Evolutionary conservation across 1,284 basidiomycete species (phyloP), one percentile per base, ranked within the genome.

Genomic region (Leccinum pachyderme): DNA sequence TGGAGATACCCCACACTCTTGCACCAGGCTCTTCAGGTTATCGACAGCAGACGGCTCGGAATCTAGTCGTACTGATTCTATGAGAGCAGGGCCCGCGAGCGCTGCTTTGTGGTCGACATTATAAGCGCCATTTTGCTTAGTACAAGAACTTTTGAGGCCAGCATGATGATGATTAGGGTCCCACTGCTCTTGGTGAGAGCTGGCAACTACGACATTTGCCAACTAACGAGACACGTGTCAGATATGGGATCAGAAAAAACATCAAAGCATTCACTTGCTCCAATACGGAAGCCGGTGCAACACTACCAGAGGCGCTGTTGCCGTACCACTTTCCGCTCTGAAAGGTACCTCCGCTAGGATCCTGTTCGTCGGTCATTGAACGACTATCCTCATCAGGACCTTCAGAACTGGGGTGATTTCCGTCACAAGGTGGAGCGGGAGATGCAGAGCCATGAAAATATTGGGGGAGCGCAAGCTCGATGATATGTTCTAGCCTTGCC

Each of bases 1-100:
- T 3, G 93, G 89, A 28, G 89, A 84, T 49, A 95, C 90, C 3
- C 93, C 93, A 67, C 91, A 95, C 71, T 96, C 93, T 65, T 89
- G 88, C 46, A 95, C 88, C 41, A 96, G 79, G 46, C 83, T 82
- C 71, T 92, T 86, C 53, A 92, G 72, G 61, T 88, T 89, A 63
- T 91, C 88, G 5, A 80, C 87, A n/a, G 89, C 84, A 18, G 86
- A 82, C 2, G 83, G 81, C 60, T 89, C 87, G 28, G 79, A 71
- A 52, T 83, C 80, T 53, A 79, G 81, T 55, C 75, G 77, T 7
- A 78, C 76, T 22, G 74, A 68, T 37, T 77, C 78, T 52, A 79
- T 74, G 33, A 75, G 64, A 49, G 67, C 59, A 32, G 68, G 72
- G 0, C 59, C 51, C 3, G 65, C 57, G 54, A 73, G 60, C 4